These are phyloP conservation scores for Gamsiella multidivaricata DNA, from an alignment of 192 early-diverging fungal species.

Conservation along the genomic window DNA sequence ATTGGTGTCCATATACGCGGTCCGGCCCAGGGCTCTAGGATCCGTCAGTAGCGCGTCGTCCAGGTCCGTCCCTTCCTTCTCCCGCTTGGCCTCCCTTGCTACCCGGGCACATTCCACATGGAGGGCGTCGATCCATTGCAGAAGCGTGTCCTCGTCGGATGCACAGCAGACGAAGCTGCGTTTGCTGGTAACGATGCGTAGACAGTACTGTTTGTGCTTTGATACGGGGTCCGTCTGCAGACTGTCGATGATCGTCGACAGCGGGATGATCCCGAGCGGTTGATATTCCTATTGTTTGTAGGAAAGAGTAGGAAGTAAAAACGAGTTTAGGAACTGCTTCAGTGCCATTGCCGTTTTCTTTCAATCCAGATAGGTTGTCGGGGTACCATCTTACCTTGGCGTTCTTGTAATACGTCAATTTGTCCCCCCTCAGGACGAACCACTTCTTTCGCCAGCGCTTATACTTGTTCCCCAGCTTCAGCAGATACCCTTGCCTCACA, in stretches of 20 bases:
- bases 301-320: background rate
- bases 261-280: slow-evolving; percentile 60
- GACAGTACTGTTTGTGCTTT: slow-evolving; percentile 62
- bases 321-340: no score
- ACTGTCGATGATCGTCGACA: slow-evolving; percentile 62
- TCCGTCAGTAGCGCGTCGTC: slow-evolving; percentile 11
- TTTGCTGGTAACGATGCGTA: slow-evolving; percentile 66
- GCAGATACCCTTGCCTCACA: slow-evolving; percentile 61
- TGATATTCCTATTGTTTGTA: slow-evolving; percentile 56
- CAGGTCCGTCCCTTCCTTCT: background rate
- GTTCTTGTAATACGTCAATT: slow-evolving; percentile 70
- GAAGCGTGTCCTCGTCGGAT: slow-evolving; percentile 53
- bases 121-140: slow-evolving; percentile 64
- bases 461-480: slow-evolving; percentile 63
- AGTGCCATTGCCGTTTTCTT: no score
- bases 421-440: slow-evolving; percentile 70
- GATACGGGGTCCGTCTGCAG: slow-evolving; percentile 65
- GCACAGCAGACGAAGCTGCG: slow-evolving; percentile 65
- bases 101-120: slow-evolving; percentile 56
- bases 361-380: no score
- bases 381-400: slow-evolving; percentile 56
- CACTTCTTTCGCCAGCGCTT: slow-evolving; percentile 75
- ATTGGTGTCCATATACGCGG: slow-evolving; percentile 7
- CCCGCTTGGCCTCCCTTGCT: slow-evolving; percentile 47
- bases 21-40: slow-evolving; percentile 24